Conservation (phyloP, 2,329 filamentous ascomycete species). For the Paraconiothyrium sp. region DNA sequence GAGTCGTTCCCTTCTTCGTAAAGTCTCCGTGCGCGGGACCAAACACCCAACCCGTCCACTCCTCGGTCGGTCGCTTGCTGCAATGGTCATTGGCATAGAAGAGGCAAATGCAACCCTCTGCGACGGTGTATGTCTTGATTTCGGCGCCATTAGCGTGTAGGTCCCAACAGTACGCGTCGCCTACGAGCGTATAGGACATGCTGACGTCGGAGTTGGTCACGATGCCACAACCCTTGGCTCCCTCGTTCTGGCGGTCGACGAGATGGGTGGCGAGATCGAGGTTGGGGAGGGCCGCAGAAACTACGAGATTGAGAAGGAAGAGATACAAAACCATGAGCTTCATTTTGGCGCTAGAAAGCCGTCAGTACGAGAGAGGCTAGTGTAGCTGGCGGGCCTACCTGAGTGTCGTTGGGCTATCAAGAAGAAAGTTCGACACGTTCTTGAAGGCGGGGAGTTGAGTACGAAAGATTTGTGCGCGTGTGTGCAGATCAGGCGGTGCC, state of each 20-base stretch:
- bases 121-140: background rate
- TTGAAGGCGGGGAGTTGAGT: too few species aligned
- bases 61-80: background rate
- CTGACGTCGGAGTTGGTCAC: background rate
- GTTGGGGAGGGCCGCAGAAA: background rate
- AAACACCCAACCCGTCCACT: constrained; percentile 7
- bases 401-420: too few species aligned
- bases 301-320: background rate
- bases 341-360: background rate
- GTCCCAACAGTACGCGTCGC: background rate
- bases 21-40: background rate
- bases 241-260: background rate
- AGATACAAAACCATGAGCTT: background rate
- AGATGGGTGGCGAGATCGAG: too few species aligned
- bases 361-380: background rate
- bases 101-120: background rate
- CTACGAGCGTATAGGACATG: background rate
- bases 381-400: background rate
- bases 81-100: constrained; percentile 11
- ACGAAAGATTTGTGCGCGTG: too few species aligned
- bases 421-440: too few species aligned
- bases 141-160: background rate
- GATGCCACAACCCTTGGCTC: background rate
- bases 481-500: too few species aligned
- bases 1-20: background rate